Base-by-base conservation (phyloP, 2,329 filamentous ascomycete species). In the Colletotrichum sidae region DNA sequence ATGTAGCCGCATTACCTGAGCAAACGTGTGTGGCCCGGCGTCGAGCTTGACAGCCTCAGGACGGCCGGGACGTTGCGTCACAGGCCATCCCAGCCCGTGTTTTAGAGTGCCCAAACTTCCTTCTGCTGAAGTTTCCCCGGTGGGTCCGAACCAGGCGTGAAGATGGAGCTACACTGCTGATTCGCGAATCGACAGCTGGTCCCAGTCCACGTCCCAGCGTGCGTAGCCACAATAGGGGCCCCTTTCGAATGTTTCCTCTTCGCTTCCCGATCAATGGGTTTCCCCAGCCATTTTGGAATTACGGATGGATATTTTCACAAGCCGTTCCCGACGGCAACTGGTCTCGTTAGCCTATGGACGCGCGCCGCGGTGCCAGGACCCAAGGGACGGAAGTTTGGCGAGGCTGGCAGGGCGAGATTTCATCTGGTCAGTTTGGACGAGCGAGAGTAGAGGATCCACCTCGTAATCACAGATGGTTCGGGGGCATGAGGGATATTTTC, bases 201-300 rank as follows among this genome's bases (percentile, higher is more conserved):
- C 25, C 25, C 25, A 25, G 25, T 4, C 25, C 25, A 25, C 25
- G 35, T 15, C 35, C 57, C 58, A 49, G 41, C 46, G 37, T 51
- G 50, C 42, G 58, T 66, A 57, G 63, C 58, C 63, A 66, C 63
- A 57, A 66, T 66, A 66, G 63, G 63, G 63, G 52, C 38, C 52
- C 47, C 57, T 53, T 55, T 37, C 25, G 39, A 53, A 34, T 46
- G 47, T 53, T 53, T 53, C 39, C 39, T 44, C 37, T 47, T 49
- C 51, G 11, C n/a, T 37, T 37, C 33, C 25, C 35, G 38, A 37
- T 50, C 39, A 25, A 53, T 53, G 15, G 59, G 58, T 52, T 25
- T 42, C 42, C 59, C 58, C 53, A 54, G 58, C 58, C 58, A 53
- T 47, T 55, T n/a, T 55, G 41, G 47, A 62, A 65, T 57, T 62